phyloP scores from a whole-genome alignment of 495 filamentous ascomycete species.

The Aspergillus heteromorphus region DNA sequence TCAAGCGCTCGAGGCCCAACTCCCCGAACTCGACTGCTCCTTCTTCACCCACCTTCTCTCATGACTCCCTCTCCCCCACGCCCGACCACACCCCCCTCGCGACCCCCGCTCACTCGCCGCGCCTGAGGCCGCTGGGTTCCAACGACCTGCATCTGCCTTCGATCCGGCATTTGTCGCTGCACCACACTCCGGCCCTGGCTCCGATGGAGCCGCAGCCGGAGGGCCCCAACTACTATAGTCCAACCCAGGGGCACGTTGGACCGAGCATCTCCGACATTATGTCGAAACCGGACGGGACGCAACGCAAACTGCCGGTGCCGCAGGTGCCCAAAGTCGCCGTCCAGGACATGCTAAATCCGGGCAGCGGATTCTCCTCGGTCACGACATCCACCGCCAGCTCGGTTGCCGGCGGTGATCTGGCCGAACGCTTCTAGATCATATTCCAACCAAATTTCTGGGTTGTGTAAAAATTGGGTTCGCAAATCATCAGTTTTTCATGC shows the following conservation, averaged over 20 bases:
- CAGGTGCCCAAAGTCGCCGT: conserved; percentile 83
- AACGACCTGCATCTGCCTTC: conserved; percentile 74
- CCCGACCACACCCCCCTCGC: conserved; percentile 95
- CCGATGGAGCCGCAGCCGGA: conserved; percentile 81
- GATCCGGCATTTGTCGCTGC: conserved; percentile 81
- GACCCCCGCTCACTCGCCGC: conserved; percentile 92
- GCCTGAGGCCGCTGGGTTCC: conserved; percentile 68
- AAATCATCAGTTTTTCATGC: conserved; percentile 26
- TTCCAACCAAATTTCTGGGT: not conserved
- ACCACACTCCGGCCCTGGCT: conserved; percentile 82
- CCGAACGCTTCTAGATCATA: conserved; percentile 32
- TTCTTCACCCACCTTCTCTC: conserved; percentile 95
- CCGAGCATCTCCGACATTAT: conserved; percentile 90
- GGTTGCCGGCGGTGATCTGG: conserved; percentile 38
- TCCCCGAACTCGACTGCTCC: conserved; percentile 93
- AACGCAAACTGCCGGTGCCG: conserved; percentile 90
- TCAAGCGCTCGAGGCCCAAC: conserved; percentile 84
- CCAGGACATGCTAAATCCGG: conserved; percentile 72
- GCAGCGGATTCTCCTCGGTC: conserved; percentile 55
- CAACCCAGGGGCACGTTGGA: conserved; percentile 49
- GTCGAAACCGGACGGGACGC: conserved; percentile 75
- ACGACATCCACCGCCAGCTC: conserved; percentile 48
- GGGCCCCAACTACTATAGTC: conserved; percentile 52
- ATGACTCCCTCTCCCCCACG: conserved; percentile 92
- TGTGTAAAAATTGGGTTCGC: conserved; percentile 15